Evolutionary conservation across 2,329 filamentous ascomycete species (phyloP).

Genomic region (Clarireedia sp.): DNA sequence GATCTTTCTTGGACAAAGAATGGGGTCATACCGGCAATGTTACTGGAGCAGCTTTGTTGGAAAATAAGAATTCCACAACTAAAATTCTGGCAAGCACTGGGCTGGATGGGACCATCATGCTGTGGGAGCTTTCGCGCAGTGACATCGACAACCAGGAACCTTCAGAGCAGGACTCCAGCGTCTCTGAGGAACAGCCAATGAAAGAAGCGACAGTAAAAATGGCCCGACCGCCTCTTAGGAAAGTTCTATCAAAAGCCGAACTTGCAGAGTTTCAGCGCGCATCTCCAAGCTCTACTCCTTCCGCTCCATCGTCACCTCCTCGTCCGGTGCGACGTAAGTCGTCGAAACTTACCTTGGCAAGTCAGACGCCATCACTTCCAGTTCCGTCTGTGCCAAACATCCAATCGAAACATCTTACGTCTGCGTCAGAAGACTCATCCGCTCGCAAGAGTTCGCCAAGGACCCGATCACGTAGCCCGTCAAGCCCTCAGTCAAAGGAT

Average conservation of each 20-base stretch:
- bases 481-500: slow-evolving; percentile 18
- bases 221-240: slow-evolving; percentile 66
- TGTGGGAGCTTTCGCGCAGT: slow-evolving; percentile 43
- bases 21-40: slow-evolving; percentile 95
- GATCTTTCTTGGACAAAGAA: slow-evolving; percentile 73
- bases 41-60: slow-evolving; percentile 70
- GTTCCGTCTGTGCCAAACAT: slow-evolving; percentile 21
- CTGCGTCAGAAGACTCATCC: slow-evolving; percentile 24
- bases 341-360: slow-evolving; percentile 43
- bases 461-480: slow-evolving; percentile 26
- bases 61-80: slow-evolving; percentile 43
- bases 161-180: slow-evolving; percentile 9
- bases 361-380: slow-evolving; percentile 41
- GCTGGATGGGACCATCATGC: slow-evolving; percentile 75
- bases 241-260: slow-evolving; percentile 80
- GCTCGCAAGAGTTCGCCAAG: slow-evolving; percentile 17
- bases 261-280: slow-evolving; percentile 68
- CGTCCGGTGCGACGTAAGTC: slow-evolving; percentile 46
- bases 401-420: slow-evolving; percentile 23
- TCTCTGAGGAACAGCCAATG: slow-evolving; percentile 27
- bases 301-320: slow-evolving; percentile 47
- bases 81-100: slow-evolving; percentile 65
- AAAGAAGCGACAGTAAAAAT: slow-evolving; percentile 39
- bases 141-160: slow-evolving; percentile 17
- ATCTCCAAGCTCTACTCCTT: slow-evolving; percentile 31